Base-by-base conservation (phyloP, 257 asterid genomes). In the Petunia axillaris region DNA sequence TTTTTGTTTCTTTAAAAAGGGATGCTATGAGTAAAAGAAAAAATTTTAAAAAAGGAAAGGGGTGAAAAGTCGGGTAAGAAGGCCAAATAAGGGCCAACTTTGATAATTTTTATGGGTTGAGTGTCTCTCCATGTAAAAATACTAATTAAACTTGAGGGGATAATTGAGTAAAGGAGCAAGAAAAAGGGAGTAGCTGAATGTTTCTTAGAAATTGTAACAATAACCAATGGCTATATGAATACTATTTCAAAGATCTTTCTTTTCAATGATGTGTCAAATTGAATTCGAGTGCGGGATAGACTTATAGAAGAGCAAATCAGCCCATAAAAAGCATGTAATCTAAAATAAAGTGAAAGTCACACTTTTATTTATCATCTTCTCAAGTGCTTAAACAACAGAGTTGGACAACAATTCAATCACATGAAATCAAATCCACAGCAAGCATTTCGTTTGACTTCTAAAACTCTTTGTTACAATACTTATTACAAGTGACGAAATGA, bases 381-480 rank as follows among this genome's bases (percentile, higher is more conserved):
- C 58, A 41, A 9, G 16, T 25, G 25, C 25, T 25, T 35, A 71
- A 50, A 50, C 60, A 71, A 0, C 13, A 71, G 3, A 71, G 40
- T 0, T 71, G 44, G 60, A 48, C 60, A 5, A 8, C 1, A 59
- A 14, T 71, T 71, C 77, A 48, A 11, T 48, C 37, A 7, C 54
- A 41, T 67, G 15, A n/a, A 15, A 41, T 67, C 75, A 66, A 66
- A 14, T 25, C 77, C 77, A 48, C 60, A 25, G 2, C 60, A 71
- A 70, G 46, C 60, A 48, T 46, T 4, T 48, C 77, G 25, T 52
- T 71, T 5, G 60, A 71, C 35, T 71, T 11, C 35, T 50, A 71
- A 10, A 40, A 71, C 35, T 71, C 77, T 48, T 71, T 35, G 5
- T 35, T 10, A 50, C 62, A 71, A 35, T 25, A 71, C 0, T 66